A percentile compares a stretch with the other conserved stretches of the same genome.
These are phyloP conservation scores for rapeseed (Brassica napus) DNA, from an alignment of 345 rosid species.

Conservation along the genomic window DNA sequence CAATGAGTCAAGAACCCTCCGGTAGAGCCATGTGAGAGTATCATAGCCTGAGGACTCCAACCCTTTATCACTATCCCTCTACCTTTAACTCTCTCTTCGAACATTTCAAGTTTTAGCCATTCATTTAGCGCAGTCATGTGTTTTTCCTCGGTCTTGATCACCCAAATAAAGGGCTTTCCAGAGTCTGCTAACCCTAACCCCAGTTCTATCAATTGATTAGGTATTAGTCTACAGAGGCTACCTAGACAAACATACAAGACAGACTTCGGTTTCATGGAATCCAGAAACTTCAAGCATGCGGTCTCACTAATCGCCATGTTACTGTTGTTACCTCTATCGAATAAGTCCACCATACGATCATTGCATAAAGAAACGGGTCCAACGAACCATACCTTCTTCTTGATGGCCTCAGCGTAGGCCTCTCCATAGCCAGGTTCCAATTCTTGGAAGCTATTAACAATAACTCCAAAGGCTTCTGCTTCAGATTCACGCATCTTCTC, in stretches of 20 bases:
- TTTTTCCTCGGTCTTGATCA: constrained; percentile 49
- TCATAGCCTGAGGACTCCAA: constrained; percentile 83
- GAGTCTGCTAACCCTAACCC: constrained; percentile 70
- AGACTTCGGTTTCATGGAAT: constrained; percentile 51
- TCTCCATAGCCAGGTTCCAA: constrained; percentile 54
- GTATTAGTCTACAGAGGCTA: constrained; percentile 64
- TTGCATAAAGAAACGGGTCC: constrained; percentile 80
- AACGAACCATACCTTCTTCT: constrained; percentile 67
- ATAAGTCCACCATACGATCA: constrained; percentile 41
- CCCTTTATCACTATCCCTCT: constrained; percentile 69
- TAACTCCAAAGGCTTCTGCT: constrained; percentile 56
- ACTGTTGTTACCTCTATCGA: constrained; percentile 54
- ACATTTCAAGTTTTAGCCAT: constrained; percentile 47
- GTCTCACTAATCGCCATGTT: constrained; percentile 45
- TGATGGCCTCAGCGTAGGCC: constrained; percentile 47
- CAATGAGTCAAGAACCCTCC: constrained; percentile 82
- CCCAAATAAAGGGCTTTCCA: constrained; percentile 72
- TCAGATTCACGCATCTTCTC: constrained; percentile 71
- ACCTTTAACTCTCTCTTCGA: constrained; percentile 58
- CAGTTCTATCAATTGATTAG: constrained; percentile 65
- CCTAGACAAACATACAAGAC: constrained; percentile 79
- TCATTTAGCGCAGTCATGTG: constrained; percentile 47
- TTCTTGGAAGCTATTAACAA: constrained; percentile 62
- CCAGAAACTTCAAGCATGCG: constrained; percentile 59
- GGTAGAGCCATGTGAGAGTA: constrained; percentile 64